Evolutionary conservation across 2,329 filamentous ascomycete species (phyloP), one percentile per base, ranked within the genome.

Genomic region (Colletotrichum orchidophilum): DNA sequence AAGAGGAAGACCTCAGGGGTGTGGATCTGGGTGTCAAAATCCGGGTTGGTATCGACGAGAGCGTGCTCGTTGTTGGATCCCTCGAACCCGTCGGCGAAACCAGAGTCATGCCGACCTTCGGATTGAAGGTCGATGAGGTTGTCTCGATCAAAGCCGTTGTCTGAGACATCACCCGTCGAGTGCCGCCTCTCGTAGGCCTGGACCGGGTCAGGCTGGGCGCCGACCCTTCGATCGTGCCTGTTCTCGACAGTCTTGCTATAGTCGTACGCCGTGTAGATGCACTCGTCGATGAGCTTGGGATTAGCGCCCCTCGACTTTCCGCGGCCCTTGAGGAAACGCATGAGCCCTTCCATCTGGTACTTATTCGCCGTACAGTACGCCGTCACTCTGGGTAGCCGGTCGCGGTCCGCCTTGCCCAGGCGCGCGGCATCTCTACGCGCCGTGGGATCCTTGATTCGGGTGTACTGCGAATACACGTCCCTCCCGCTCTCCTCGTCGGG

Each of bases 381-480:
- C 49, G 96, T 98, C 15, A 99, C 96, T 73, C 96, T 88, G 5
- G 96, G 96, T 66, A 99, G 83, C 73, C 92, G 89, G 74, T 94
- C 93, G 67, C 96, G 89, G 80, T 99, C 96, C 49, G 96, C 95
- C 81, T 98, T 99, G 46, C 96, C 96, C 50, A 99, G 83, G 66
- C 95, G 87, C 31, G 96, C 96, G 18, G 96, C 96, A 86, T 98
- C 96, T 77, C 96, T 90, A 73, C 96, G 87, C 9, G 96, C 96
- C 0, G 93, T 97, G 0, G 96, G 95, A 78, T 99, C 96, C 81
- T 98, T 98, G 83, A 99, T 99, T 54, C 96, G 90, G 9, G 96
- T 97, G 80, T 98, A 98, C 81, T 99, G 96, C 29, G 95, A 96
- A 83, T 99, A 99, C 35, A 99, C 96, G 80, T 99, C 96, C 74